Evolutionary conservation across 257 asterid species (phyloP).

Genomic region (Plantago ovata): DNA sequence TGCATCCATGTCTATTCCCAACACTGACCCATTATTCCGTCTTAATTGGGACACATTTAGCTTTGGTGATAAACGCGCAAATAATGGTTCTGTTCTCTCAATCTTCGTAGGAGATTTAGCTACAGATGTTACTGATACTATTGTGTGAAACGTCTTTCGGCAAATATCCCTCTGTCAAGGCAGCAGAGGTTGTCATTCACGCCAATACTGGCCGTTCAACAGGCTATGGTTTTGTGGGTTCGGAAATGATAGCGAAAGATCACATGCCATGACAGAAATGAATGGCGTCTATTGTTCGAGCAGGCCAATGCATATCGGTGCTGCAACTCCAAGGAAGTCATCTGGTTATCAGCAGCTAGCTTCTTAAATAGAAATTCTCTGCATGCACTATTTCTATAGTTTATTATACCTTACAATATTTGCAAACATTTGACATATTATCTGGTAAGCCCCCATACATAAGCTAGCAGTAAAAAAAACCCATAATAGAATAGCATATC

Average conservation of each 20-base stretch:
- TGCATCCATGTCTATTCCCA: slow-evolving; percentile 67
- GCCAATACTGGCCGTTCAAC: slow-evolving; percentile 85
- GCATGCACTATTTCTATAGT: no score
- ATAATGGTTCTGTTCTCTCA: slow-evolving; percentile 76
- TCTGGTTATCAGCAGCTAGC: slow-evolving; percentile 72
- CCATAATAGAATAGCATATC: no score
- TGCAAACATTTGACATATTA: no score
- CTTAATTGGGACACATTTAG: slow-evolving; percentile 96
- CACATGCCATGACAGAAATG: slow-evolving; percentile 87
- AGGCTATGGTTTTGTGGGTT: slow-evolving; percentile 96
- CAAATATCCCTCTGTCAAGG: slow-evolving; percentile 82
- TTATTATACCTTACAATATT: no score
- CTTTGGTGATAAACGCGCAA: slow-evolving; percentile 83
- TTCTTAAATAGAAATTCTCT: no score
- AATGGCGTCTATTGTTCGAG: slow-evolving; percentile 76
- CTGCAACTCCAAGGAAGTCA: slow-evolving; percentile 85
- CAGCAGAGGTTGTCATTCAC: slow-evolving; percentile 87
- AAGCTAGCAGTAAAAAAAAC: no score
- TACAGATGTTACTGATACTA: slow-evolving; percentile 82
- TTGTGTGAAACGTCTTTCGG: slow-evolving; percentile 66
- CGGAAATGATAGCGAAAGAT: slow-evolving; percentile 82
- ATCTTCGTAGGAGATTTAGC: slow-evolving; percentile 96
- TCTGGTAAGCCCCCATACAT: no score
- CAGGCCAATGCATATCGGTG: slow-evolving; percentile 91
- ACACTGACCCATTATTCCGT: slow-evolving; percentile 76